Conservation (phyloP, 257 asterid genomes). For the Capsicum pubescens region DNA sequence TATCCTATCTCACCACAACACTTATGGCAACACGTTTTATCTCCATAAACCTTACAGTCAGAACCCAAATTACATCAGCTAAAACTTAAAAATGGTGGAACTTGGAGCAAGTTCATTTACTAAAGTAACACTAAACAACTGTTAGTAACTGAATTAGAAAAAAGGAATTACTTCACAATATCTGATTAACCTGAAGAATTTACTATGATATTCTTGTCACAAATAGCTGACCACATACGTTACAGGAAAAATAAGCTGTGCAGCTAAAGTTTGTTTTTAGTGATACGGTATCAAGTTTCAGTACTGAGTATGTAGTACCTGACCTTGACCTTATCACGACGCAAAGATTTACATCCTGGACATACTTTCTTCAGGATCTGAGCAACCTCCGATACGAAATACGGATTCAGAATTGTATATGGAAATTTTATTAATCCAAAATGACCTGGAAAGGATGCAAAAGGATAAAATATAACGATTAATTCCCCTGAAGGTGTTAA, state of each 20-base stretch:
- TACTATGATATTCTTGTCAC: not conserved
- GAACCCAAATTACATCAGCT: conserved; percentile 1
- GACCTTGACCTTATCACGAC: conserved; percentile 69
- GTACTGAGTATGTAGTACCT: conserved; percentile 50
- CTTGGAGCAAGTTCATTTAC: conserved; percentile 23
- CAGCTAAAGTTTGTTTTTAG: not conserved
- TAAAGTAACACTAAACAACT: not conserved
- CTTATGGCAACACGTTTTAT: not conserved
- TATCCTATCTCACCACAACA: not conserved
- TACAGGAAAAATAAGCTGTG: not conserved
- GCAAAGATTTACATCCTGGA: conserved; percentile 77
- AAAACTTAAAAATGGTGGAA: conserved; percentile 16
- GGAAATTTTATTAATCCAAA: conserved; percentile 82
- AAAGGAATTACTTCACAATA: not conserved
- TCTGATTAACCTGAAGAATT: conserved; percentile 3
- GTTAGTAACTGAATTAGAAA: not conserved
- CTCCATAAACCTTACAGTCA: not conserved
- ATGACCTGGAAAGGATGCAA: conserved; percentile 73
- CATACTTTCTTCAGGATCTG: conserved; percentile 81
- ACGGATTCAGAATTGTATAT: conserved; percentile 75
- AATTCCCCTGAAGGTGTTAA: conserved; percentile 16
- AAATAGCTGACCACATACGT: conserved; percentile 8
- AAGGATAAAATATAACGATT: conserved; percentile 24
- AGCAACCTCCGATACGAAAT: conserved; percentile 75
- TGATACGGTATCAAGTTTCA: conserved; percentile 30